Evolutionary conservation across 768 basidiomycete species (phyloP).

Genomic region (Termitomyces bulborhizus): DNA sequence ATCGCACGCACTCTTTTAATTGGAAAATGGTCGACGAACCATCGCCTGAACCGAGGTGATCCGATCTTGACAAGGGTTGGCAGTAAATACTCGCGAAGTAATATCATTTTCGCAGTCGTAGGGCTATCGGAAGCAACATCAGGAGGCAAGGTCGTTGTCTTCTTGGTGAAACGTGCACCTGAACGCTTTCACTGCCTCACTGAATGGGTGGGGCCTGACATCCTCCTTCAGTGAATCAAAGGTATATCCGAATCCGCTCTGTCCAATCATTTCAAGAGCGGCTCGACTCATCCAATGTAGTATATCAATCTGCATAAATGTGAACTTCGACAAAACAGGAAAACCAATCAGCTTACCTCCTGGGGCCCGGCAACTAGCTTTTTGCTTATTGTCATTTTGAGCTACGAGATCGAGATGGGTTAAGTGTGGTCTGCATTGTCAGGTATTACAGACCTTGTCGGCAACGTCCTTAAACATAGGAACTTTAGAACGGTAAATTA

Average conservation of each 20-base stretch:
- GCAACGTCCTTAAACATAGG: slow-evolving; percentile 15
- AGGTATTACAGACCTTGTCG: slow-evolving; percentile 8
- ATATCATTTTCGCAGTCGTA: not conserved
- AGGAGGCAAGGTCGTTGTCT: not conserved
- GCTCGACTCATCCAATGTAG: slow-evolving; percentile 16
- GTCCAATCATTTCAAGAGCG: slow-evolving; percentile 16
- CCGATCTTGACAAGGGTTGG: slow-evolving; percentile 13
- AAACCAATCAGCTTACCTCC: slow-evolving; percentile 1
- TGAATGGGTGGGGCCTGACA: slow-evolving; percentile 10
- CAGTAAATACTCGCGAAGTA: slow-evolving; percentile 10
- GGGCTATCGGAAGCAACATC: slow-evolving; percentile 6
- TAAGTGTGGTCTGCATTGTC: not conserved
- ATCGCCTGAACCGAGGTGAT: slow-evolving; percentile 12
- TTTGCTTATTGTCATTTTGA: not conserved
- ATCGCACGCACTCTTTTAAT: slow-evolving; percentile 4
- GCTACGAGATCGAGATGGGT: not conserved
- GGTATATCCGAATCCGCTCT: slow-evolving; percentile 15
- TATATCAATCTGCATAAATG: slow-evolving; percentile 11
- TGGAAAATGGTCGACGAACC: slow-evolving; percentile 10
- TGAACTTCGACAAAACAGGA: not conserved
- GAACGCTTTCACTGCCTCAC: slow-evolving; percentile 8
- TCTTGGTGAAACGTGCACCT: not conserved
- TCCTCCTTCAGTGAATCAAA: slow-evolving; percentile 13
- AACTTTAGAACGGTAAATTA: slow-evolving; percentile 7
- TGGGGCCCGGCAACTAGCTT: slow-evolving; percentile 6